A percentile compares a stretch with the other conserved stretches of the same genome.
Evolutionary conservation across 768 basidiomycete genomes (phyloP).

Genomic region (Mycena indigotica): DNA sequence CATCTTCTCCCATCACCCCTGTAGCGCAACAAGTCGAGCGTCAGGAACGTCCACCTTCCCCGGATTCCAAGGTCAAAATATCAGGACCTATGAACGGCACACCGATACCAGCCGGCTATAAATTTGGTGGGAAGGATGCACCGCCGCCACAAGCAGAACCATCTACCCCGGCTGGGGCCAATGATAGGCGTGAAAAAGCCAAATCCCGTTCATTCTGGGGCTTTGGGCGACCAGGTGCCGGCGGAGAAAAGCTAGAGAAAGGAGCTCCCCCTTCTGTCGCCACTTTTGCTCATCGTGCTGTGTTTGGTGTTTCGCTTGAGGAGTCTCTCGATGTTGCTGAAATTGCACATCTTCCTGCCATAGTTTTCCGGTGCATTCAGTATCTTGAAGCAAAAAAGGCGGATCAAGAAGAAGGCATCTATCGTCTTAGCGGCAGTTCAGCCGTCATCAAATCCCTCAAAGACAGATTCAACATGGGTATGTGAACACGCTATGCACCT

Average conservation of each 20-base stretch:
- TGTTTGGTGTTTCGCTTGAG: slow-evolving; percentile 86
- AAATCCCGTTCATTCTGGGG: slow-evolving; percentile 94
- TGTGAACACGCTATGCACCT: slow-evolving; percentile 29
- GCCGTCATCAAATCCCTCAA: slow-evolving; percentile 92
- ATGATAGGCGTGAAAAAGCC: slow-evolving; percentile 85
- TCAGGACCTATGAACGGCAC: slow-evolving; percentile 85
- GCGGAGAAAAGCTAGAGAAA: slow-evolving; percentile 25
- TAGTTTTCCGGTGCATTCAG: slow-evolving; percentile 93
- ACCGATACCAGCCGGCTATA: slow-evolving; percentile 86
- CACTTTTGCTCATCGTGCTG: slow-evolving; percentile 60
- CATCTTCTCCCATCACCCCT: slow-evolving; percentile 46
- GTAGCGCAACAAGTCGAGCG: slow-evolving; percentile 34
- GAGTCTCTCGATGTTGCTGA: slow-evolving; percentile 88
- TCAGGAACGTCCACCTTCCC: slow-evolving; percentile 17
- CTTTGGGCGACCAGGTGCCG: slow-evolving; percentile 72
- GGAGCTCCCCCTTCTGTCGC: slow-evolving; percentile 29
- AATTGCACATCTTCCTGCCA: slow-evolving; percentile 89
- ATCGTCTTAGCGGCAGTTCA: slow-evolving; percentile 91
- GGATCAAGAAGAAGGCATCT: slow-evolving; percentile 96
- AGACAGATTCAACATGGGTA: slow-evolving; percentile 90
- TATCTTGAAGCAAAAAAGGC: slow-evolving; percentile 94
- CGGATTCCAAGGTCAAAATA: slow-evolving; percentile 77
- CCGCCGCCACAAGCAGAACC: slow-evolving; percentile 46
- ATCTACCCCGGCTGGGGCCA: slow-evolving; percentile 36
- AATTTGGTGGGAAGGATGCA: slow-evolving; percentile 80